phyloP scores from a whole-genome alignment of 352 stramenopile species.

The Pythium monospermum region DNA sequence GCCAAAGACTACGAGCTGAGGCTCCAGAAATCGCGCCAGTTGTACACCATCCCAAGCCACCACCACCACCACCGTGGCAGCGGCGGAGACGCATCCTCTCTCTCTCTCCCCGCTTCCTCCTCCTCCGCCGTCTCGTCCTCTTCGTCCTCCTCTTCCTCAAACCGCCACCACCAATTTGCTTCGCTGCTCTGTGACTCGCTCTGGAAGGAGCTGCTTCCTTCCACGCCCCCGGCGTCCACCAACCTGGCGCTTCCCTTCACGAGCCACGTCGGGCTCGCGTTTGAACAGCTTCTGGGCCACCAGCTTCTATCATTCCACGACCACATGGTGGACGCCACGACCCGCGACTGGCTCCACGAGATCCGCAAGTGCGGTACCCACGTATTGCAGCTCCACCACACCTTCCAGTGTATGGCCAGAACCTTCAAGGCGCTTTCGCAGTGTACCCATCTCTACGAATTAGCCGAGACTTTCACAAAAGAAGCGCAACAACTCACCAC shows the following conservation, averaged over 20 bases:
- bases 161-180: constrained; percentile 13
- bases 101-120: not conserved
- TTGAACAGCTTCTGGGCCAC: constrained; percentile 53
- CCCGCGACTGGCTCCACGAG: constrained; percentile 57
- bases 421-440: constrained; percentile 51
- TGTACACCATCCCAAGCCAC: no score
- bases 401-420: constrained; percentile 50
- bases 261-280: constrained; percentile 48
- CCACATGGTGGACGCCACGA: constrained; percentile 42
- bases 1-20: constrained; percentile 59
- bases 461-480: constrained; percentile 40
- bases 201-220: constrained; percentile 42
- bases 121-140: not conserved
- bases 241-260: constrained; percentile 28
- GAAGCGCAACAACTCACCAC: constrained; percentile 44
- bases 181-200: constrained; percentile 42
- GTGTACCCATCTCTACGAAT: constrained; percentile 53
- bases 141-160: not conserved
- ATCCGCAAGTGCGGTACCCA: constrained; percentile 46
- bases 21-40: constrained; percentile 44
- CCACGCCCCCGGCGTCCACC: constrained; percentile 12
- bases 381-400: constrained; percentile 50
- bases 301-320: constrained; percentile 47
- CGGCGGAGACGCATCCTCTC: no score
- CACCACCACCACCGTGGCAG: no score